phyloP scores from a whole-genome alignment of 2,329 filamentous ascomycete species.

The Tricladium varicosporioides region DNA sequence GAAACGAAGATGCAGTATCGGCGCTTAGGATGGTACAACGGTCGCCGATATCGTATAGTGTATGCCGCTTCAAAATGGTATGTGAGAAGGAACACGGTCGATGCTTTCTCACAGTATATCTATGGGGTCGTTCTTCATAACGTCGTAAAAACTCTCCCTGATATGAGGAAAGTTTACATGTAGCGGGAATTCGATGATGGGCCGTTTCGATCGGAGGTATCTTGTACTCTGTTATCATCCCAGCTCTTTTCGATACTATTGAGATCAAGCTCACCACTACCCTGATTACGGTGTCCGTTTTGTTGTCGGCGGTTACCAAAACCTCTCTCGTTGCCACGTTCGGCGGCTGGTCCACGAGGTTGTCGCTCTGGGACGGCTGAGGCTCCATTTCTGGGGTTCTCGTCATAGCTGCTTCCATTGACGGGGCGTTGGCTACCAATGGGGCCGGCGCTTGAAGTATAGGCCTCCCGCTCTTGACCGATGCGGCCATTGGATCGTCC shows the following conservation, averaged over 20 bases:
- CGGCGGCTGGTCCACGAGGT: constrained; percentile 54
- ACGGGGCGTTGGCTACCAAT: constrained; percentile 64
- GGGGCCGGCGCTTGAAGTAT: constrained; percentile 47
- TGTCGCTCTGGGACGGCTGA: constrained; percentile 54
- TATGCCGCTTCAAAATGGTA: constrained; percentile 18
- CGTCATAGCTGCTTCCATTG: constrained; percentile 32
- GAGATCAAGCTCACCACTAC: constrained; percentile 47
- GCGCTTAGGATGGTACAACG: neutral
- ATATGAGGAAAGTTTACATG: constrained; percentile 21
- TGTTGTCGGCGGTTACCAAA: constrained; percentile 49
- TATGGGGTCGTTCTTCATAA: constrained; percentile 28
- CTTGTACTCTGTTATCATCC: constrained; percentile 31
- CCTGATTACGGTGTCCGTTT: constrained; percentile 60
- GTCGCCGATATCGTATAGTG: neutral
- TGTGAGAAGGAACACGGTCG: constrained; percentile 16
- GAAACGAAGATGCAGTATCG: too few species aligned
- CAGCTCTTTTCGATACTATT: constrained; percentile 23
- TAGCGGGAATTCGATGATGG: constrained; percentile 23
- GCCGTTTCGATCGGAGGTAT: constrained; percentile 33
- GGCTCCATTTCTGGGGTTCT: constrained; percentile 28
- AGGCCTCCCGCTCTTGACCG: constrained; percentile 47
- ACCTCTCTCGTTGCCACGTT: constrained; percentile 53
- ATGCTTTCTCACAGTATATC: constrained; percentile 16
- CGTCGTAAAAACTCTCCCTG: constrained; percentile 26
- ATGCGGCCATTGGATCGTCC: constrained; percentile 39